phyloP scores from a whole-genome alignment of 2,329 filamentous ascomycete species.

The Cercospora sp. region DNA sequence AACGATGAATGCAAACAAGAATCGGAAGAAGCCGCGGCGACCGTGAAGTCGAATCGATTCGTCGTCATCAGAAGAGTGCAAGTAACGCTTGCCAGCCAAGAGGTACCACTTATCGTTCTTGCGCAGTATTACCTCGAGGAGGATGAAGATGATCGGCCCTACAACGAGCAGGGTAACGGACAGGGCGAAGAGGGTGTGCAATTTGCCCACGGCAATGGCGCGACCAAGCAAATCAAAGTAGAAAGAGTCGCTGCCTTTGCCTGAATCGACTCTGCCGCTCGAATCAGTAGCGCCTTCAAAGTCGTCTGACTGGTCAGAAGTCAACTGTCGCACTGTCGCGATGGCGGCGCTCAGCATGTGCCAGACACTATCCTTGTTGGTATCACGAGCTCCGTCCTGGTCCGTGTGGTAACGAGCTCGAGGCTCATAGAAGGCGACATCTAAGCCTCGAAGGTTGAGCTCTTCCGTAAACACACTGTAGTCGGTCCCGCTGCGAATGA shows the following conservation, averaged over 20 bases:
- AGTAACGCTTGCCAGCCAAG: constrained; percentile 66
- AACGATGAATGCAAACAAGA: constrained; percentile 71
- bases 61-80: constrained; percentile 60
- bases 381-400: constrained; percentile 80
- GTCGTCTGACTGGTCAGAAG: constrained; percentile 63
- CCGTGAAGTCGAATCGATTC: constrained; percentile 67
- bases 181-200: constrained; percentile 84
- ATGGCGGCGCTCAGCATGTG: constrained; percentile 90
- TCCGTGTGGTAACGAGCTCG: constrained; percentile 86
- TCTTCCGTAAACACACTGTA: constrained; percentile 78
- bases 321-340: constrained; percentile 69
- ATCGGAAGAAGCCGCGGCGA: constrained; percentile 79
- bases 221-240: constrained; percentile 94
- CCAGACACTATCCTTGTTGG: constrained; percentile 72
- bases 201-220: constrained; percentile 72
- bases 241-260: constrained; percentile 62
- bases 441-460: constrained; percentile 76
- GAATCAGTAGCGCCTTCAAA: constrained; percentile 63
- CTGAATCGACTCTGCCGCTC: constrained; percentile 64
- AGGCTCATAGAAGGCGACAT: constrained; percentile 88
- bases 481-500: constrained; percentile 84
- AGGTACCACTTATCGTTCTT: constrained; percentile 83
- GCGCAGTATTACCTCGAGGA: constrained; percentile 67
- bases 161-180: constrained; percentile 80
- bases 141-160: constrained; percentile 70